These are phyloP conservation scores for Suhomyces anneliseae DNA, from an alignment of 1,139 yeast species.

Conservation along the genomic window DNA sequence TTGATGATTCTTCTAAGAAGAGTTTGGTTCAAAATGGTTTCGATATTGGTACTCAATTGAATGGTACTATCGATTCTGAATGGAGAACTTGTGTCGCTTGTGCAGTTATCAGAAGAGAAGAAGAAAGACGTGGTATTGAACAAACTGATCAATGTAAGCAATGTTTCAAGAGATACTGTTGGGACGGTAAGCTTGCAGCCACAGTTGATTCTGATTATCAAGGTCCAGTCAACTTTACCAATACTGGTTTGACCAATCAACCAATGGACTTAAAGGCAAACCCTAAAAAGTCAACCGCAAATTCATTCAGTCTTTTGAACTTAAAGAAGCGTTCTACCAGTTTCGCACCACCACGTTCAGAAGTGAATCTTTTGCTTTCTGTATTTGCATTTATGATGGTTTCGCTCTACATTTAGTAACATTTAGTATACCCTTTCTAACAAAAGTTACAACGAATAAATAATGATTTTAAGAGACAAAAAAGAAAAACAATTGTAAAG, in stretches of 20 bases:
- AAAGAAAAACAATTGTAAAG: too few relatives aligned
- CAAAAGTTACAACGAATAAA: not conserved
- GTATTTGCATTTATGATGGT: not conserved
- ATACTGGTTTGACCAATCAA: conserved; percentile 30
- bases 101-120: conserved; percentile 81
- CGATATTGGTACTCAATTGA: conserved; percentile 71
- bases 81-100: conserved; percentile 86
- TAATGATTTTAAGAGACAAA: not conserved
- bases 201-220: conserved; percentile 8
- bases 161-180: conserved; percentile 78
- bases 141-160: conserved; percentile 70
- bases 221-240: conserved; percentile 28
- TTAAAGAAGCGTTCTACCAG: conserved; percentile 5
- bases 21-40: conserved; percentile 76
- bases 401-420: not conserved
- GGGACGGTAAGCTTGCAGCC: conserved; percentile 58
- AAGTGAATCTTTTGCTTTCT: not conserved
- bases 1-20: conserved; percentile 56
- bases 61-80: conserved; percentile 68
- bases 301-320: not conserved
- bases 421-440: not conserved
- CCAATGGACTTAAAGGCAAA: conserved; percentile 6
- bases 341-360: not conserved
- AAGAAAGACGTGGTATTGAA: conserved; percentile 64
- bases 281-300: not conserved